Evolutionary conservation across 805 yeast species (phyloP).

Genomic region (Cyberlindnera maritima): DNA sequence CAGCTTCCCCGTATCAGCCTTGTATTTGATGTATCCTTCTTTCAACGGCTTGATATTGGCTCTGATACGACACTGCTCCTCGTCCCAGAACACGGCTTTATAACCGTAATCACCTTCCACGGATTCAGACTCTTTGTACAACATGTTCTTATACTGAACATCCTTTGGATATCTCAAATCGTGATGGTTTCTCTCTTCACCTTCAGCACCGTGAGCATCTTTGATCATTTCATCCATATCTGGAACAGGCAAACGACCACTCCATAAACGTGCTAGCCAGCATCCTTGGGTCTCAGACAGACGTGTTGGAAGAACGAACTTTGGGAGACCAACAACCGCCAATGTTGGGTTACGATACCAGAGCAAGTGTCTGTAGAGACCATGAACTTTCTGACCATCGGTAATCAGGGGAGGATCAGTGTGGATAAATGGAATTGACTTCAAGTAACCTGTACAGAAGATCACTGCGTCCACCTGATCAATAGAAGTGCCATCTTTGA

Average conservation of each 20-base stretch:
- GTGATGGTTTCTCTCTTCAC: slow-evolving; percentile 49
- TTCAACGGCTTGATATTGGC: slow-evolving; percentile 42
- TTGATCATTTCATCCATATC: slow-evolving; percentile 41
- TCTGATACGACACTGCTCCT: slow-evolving; percentile 41
- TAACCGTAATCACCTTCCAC: slow-evolving; percentile 43
- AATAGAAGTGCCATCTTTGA: slow-evolving; percentile 47
- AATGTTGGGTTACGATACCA: slow-evolving; percentile 60
- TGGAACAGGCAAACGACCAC: slow-evolving; percentile 54
- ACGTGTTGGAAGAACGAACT: slow-evolving; percentile 61
- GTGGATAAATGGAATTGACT: slow-evolving; percentile 57
- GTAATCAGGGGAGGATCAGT: slow-evolving; percentile 37
- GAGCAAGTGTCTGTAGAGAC: slow-evolving; percentile 59
- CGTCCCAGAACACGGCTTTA: slow-evolving; percentile 52
- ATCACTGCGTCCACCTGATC: slow-evolving; percentile 53
- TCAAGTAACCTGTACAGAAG: slow-evolving; percentile 75
- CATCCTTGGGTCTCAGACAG: slow-evolving; percentile 63
- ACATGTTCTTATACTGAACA: slow-evolving; percentile 51
- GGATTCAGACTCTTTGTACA: slow-evolving; percentile 35
- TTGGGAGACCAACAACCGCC: slow-evolving; percentile 59
- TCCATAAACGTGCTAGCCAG: slow-evolving; percentile 59
- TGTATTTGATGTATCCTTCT: slow-evolving; percentile 41
- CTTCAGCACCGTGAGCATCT: slow-evolving; percentile 43
- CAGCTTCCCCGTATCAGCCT: slow-evolving; percentile 35
- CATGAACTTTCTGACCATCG: slow-evolving; percentile 45
- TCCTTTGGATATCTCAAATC: slow-evolving; percentile 55